These are phyloP conservation scores for Sphaerostilbella broomeana DNA, from an alignment of 2,329 filamentous ascomycete genomes.

Conservation along the genomic window DNA sequence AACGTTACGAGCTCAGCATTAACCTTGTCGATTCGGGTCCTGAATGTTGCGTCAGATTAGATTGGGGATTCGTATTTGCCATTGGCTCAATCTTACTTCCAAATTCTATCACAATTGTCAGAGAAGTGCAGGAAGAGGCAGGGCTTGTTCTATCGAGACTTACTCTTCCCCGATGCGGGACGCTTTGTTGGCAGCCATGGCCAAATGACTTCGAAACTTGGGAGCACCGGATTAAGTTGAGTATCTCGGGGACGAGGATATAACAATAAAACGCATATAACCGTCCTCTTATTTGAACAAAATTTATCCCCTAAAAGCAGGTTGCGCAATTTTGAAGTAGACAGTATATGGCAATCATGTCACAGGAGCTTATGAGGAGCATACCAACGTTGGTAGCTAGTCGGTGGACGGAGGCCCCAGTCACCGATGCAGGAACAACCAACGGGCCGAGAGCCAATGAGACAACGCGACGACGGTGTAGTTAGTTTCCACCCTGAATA, in stretches of 20 bases:
- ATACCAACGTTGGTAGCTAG: slow-evolving; percentile 6
- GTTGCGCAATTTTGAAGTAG: no score
- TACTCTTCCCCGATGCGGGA: slow-evolving; percentile 58
- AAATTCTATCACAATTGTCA: slow-evolving; percentile 59
- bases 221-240: no score
- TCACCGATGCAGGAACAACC: slow-evolving; percentile 27
- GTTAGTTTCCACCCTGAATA: slow-evolving; percentile 6
- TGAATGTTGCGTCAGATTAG: slow-evolving; percentile 36
- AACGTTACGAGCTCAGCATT: slow-evolving; percentile 95
- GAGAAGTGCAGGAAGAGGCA: slow-evolving; percentile 13
- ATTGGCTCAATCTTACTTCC: slow-evolving; percentile 65
- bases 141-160: slow-evolving; percentile 23
- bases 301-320: no score
- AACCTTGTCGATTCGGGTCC: slow-evolving; percentile 93
- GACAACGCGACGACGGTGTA: slow-evolving; percentile 1
- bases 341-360: no score
- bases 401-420: slow-evolving; percentile 18
- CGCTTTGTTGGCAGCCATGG: slow-evolving; percentile 55
- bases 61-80: slow-evolving; percentile 1
- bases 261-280: no score
- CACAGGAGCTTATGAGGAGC: not conserved
- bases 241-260: no score
- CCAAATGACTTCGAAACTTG: no score
- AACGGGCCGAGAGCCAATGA: slow-evolving; percentile 30
- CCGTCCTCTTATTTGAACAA: no score